These are phyloP conservation scores for Glebionis coronaria DNA, from an alignment of 129 eudicot genomes.

Conservation along the genomic window DNA sequence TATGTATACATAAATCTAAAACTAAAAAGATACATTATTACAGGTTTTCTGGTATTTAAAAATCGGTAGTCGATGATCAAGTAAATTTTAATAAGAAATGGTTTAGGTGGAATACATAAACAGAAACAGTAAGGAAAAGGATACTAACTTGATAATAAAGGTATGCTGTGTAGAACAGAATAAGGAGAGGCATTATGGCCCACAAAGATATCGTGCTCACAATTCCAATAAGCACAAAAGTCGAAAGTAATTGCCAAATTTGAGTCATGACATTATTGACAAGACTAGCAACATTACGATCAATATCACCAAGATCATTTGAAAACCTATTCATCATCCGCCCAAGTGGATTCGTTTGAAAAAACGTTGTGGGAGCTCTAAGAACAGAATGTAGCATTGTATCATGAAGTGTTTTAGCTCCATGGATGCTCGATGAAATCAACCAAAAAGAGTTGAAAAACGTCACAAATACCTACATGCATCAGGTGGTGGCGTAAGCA, in stretches of 20 bases:
- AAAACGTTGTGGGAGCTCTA: conserved; percentile 92
- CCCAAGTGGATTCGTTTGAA: conserved; percentile 90
- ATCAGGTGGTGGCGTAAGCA: conserved; percentile 9
- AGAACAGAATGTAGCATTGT: conserved; percentile 73
- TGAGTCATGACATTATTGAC: conserved; percentile 68
- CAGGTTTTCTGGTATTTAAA: background rate
- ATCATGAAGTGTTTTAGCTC: conserved; percentile 79
- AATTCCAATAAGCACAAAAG: conserved; percentile 82
- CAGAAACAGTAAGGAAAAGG: conserved; percentile 1
- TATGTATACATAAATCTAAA: background rate
- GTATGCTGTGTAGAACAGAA: conserved; percentile 90
- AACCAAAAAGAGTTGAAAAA: conserved; percentile 84
- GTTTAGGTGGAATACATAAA: background rate
- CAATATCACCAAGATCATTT: conserved; percentile 90
- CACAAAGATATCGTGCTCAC: conserved; percentile 95
- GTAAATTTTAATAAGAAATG: conserved; percentile 1
- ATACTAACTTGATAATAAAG: conserved; percentile 81
- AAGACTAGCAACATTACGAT: conserved; percentile 71
- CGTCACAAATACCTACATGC: conserved; percentile 74
- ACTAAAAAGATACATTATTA: background rate
- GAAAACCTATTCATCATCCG: conserved; percentile 92
- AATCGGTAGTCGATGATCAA: background rate
- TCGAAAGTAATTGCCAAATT: conserved; percentile 79
- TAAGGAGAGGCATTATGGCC: conserved; percentile 97
- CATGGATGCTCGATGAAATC: conserved; percentile 85